Percentiles rank a stretch among this genome's conserved stretches.
These are phyloP conservation scores for Trichophyton mentagrophytes DNA, from an alignment of 2,329 filamentous ascomycete genomes.

Conservation along the genomic window DNA sequence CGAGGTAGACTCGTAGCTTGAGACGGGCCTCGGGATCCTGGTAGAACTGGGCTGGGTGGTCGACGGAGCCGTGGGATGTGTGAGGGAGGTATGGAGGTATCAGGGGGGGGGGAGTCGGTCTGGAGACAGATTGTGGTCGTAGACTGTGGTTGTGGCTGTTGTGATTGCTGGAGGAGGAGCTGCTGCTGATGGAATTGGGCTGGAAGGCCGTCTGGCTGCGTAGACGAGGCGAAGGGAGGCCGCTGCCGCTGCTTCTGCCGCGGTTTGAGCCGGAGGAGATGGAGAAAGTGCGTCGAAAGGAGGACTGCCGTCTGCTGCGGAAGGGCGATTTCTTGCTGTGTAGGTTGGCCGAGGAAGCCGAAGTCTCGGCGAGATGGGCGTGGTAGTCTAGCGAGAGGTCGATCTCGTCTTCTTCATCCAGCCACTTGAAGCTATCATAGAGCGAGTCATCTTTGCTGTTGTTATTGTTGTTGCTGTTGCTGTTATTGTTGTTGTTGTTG, in stretches of 20 bases:
- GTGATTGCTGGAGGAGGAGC: background rate
- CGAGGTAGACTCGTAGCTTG: conserved; percentile 73
- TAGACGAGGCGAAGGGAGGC: conserved; percentile 26
- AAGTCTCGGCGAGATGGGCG: conserved; percentile 44
- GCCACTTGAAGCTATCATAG: conserved; percentile 58
- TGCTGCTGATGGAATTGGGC: conserved; percentile 21
- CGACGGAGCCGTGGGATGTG: conserved; percentile 44
- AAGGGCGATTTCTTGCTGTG: conserved; percentile 17
- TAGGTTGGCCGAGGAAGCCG: conserved; percentile 21
- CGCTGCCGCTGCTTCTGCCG: conserved; percentile 29
- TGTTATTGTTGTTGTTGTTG: conserved; percentile 16
- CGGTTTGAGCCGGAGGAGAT: conserved; percentile 34
- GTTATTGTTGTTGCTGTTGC: conserved; percentile 14
- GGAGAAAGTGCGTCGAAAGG: conserved; percentile 59
- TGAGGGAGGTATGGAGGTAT: conserved; percentile 36
- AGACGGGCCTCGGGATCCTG: conserved; percentile 78
- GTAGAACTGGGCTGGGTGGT: conserved; percentile 67
- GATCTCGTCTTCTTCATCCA: conserved; percentile 59
- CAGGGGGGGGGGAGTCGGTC: conserved; percentile 21
- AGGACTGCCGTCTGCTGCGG: conserved; percentile 35
- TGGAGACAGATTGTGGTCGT: conserved; percentile 25
- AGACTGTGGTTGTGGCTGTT: conserved; percentile 18
- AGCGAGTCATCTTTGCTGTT: conserved; percentile 41
- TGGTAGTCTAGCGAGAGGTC: conserved; percentile 61
- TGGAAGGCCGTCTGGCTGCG: conserved; percentile 18